Base-by-base conservation (phyloP, 306 rosid species). In the Ormosia semicastrata region DNA sequence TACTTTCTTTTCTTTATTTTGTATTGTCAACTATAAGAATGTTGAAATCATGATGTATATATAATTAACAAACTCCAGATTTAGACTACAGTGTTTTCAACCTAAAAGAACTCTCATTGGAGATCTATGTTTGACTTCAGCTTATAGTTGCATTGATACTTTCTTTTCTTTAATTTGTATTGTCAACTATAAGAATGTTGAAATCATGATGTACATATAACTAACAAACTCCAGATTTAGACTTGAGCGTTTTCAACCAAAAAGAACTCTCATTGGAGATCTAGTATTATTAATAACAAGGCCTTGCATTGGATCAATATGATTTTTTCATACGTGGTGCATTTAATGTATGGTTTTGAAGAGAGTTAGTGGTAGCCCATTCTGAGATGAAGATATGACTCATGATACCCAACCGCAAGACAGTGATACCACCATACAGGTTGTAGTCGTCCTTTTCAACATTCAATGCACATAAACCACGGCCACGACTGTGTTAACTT, bases 351-450 rank as follows among this genome's bases (percentile, higher is more conserved):
- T 50, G 75, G 57, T 44, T 11, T 82, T 66, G 29, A 66, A 43
- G 32, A 33, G 76, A 73, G 77, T 57, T 74, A 83, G 80, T 83
- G 79, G 80, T 5, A 60, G n/a, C 12, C 57, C 82, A 83, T 52
- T 83, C 8, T 17, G 40, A 58, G 33, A 58, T 33, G 76, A 66
- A 74, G 41, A 30, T 39, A 30, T 39, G 30, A 37, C 14, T 10
- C 33, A 33, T 44, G 75, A 17, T 7, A 7, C 43, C 56, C 52
- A 64, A 73, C 75, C 33, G 3, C 46, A 12, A 6, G 64, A 57
- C 40, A 56, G 37, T 12, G 63, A 52, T 52, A 11, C 43, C 82
- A 54, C 66, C 63, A 73, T 8, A 73, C 10, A 12, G 43, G 9
- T 54, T 64, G 3, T 57, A 15, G 29, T 44, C 24, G 43, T 50